These are phyloP conservation scores for Cercospora sojina DNA, from an alignment of 2,329 filamentous ascomycete genomes.

Conservation along the genomic window DNA sequence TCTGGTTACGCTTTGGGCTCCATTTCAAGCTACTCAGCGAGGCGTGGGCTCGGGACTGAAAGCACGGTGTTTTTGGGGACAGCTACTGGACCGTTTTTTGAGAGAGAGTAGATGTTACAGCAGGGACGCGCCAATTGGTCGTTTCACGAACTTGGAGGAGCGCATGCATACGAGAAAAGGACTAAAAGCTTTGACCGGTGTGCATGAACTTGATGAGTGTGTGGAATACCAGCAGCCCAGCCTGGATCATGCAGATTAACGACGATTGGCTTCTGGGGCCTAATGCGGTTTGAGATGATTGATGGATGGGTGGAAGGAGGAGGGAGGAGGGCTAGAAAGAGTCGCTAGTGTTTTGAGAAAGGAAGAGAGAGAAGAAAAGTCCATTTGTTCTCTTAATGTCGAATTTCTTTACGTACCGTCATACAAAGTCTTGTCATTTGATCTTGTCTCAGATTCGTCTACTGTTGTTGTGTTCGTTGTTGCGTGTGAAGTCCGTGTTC, in stretches of 20 bases:
- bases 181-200: background rate
- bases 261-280: background rate
- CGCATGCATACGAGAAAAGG: slow-evolving; percentile 9
- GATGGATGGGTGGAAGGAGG: background rate
- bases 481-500: no score
- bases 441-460: background rate
- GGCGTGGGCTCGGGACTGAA: slow-evolving; percentile 3
- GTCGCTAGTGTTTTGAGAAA: slow-evolving; percentile 4
- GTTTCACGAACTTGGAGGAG: background rate
- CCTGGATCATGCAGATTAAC: background rate
- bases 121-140: background rate
- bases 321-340: background rate
- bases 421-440: background rate
- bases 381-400: slow-evolving; percentile 10
- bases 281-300: slow-evolving; percentile 9
- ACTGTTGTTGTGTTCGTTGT: no score
- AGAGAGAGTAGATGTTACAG: slow-evolving; percentile 6
- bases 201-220: slow-evolving; percentile 14
- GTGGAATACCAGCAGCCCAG: slow-evolving; percentile 1
- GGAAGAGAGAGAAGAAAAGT: slow-evolving; percentile 8
- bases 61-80: slow-evolving; percentile 6
- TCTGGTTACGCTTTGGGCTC: background rate
- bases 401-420: slow-evolving; percentile 1
- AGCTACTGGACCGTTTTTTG: background rate
- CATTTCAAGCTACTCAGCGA: slow-evolving; percentile 1